Conservation (phyloP, 345 rosid species). For the rapeseed (Brassica napus) region Da-Ae NC_063446.1:41898501-41899000, state of each 20-base stretch:
- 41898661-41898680: no score
- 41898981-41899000: background rate
- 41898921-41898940: background rate
- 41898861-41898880: background rate
- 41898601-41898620: no score
- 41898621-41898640: no score
- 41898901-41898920: background rate
- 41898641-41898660: no score
- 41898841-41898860: background rate
- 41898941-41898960: background rate
- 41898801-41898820: background rate
- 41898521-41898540: no score
- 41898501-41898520: no score
- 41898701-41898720: background rate
- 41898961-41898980: no score
- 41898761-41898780: slow-evolving; percentile 6
- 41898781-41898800: background rate
- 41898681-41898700: slow-evolving; percentile 17
- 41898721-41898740: slow-evolving; percentile 11
- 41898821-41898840: background rate
- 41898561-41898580: no score
- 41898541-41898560: no score
- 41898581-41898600: no score
- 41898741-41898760: slow-evolving; percentile 5
- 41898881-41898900: background rate